Base-by-base conservation (phyloP, 371 early-diverging fungal species). In the Mortierella sp. region DNA sequence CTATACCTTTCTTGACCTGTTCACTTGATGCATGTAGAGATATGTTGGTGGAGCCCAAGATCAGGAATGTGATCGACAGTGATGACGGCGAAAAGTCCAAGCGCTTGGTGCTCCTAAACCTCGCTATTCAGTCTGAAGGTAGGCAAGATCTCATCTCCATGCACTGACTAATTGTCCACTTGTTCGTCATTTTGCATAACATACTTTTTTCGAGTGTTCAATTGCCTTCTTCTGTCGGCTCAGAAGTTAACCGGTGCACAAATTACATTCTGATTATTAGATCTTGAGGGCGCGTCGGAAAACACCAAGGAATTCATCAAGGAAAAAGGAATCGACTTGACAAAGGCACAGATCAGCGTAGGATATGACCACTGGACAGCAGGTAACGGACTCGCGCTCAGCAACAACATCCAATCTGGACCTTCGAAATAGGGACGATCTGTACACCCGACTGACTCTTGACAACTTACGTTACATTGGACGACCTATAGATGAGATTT, bases 331-430 rank as follows among this genome's bases (percentile, higher is more conserved):
- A 80, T 91, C 48, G 92, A 90, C 0, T 28, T 93, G 11, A 84
- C 91, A 3, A 75, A 80, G 55, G 91, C 96, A 75, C 77, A 89
- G 9, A 77, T 97, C 11, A 89, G 90, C 10, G 80, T 97, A 10
- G 91, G 84, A 55, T 97, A 97, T 87, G 93, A 93, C 54, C 92
- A 95, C 80, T 97, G 96, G 96, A 91, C 93, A 2, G 92, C 95
- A 47, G 96, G 93, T 95, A 90, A 28, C 48, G 28, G 26, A 73
- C 28, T 24, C 13, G 38, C 34, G 34, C 9, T 13, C 24, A 38
- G 3, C 78, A 52, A 63, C 52, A 44, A 48, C 44, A 52, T 55
- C 14, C n/a, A 55, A 0, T 2, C n/a, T 21, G 55, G n/a, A n/a
- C n/a, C n/a, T 55, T 55, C 0, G 14, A 13, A 16, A 50, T 16